These are phyloP conservation scores for Fusarium torulosum DNA, from an alignment of 2,329 filamentous ascomycete species.

Conservation along the genomic window DNA sequence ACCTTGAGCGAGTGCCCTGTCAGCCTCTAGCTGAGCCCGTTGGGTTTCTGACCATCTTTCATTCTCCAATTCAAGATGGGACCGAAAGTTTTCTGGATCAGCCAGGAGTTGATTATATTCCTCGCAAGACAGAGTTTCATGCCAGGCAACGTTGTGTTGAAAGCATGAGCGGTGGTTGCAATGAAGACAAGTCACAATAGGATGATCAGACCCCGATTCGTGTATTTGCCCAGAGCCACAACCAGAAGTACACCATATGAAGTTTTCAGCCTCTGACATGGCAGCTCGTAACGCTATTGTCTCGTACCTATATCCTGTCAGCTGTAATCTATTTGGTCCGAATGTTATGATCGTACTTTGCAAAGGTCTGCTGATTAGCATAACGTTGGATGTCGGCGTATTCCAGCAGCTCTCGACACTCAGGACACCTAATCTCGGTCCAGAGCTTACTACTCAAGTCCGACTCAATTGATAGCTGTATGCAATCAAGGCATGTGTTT, in stretches of 20 bases:
- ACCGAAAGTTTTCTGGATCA: constrained; percentile 56
- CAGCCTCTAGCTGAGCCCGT: constrained; percentile 62
- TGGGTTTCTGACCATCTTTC: constrained; percentile 55
- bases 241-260: constrained; percentile 65
- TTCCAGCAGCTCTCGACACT: constrained; percentile 60
- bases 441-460: constrained; percentile 54
- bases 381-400: constrained; percentile 60
- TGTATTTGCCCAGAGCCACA: constrained; percentile 68
- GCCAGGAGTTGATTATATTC: constrained; percentile 57
- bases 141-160: constrained; percentile 58
- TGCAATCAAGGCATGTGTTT: constrained; percentile 52
- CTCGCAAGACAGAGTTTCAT: constrained; percentile 56
- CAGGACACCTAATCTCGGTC: constrained; percentile 65
- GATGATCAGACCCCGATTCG: constrained; percentile 53
- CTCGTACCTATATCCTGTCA: constrained; percentile 55
- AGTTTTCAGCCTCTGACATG: constrained; percentile 59
- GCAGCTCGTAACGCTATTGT: constrained; percentile 58
- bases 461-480: constrained; percentile 52
- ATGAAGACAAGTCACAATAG: constrained; percentile 57
- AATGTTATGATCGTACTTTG: constrained; percentile 50
- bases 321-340: not conserved
- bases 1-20: constrained; percentile 53
- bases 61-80: constrained; percentile 53
- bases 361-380: constrained; percentile 59
- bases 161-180: constrained; percentile 59